Evolutionary conservation across 1,284 basidiomycete genomes (phyloP).

Genomic region (Ustilago bromivora): DNA sequence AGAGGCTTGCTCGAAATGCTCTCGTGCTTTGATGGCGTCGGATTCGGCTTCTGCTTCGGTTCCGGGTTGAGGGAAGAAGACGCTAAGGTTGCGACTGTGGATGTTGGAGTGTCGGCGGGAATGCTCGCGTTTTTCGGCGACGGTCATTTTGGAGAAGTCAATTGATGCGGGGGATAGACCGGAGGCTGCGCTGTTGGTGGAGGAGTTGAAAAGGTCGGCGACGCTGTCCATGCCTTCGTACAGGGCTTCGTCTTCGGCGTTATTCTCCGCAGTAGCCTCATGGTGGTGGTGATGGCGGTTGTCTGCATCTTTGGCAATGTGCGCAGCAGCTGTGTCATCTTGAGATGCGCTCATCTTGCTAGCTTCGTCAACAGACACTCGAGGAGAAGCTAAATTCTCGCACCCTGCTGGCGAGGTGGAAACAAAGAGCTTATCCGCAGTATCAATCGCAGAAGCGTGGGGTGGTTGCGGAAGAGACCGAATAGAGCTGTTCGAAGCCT

Average conservation of each 20-base stretch:
- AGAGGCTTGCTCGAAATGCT: conserved; percentile 26
- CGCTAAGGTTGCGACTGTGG: conserved; percentile 64
- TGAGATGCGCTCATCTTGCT: conserved; percentile 14
- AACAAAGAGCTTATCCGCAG: not conserved
- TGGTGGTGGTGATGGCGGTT: not conserved
- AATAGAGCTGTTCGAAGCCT: conserved; percentile 36
- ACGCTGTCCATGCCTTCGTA: conserved; percentile 49
- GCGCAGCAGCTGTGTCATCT: not conserved
- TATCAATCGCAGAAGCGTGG: not conserved
- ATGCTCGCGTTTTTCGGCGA: conserved; percentile 64
- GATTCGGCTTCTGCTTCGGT: conserved; percentile 63
- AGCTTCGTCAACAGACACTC: not conserved
- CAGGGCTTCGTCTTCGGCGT: conserved; percentile 35
- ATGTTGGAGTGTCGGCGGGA: conserved; percentile 62
- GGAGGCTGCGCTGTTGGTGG: not conserved
- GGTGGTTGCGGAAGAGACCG: conserved; percentile 37
- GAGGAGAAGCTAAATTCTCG: not conserved
- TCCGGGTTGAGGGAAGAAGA: conserved; percentile 67
- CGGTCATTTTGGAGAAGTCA: conserved; percentile 50
- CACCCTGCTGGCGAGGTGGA: not conserved
- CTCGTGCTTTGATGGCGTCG: conserved; percentile 35
- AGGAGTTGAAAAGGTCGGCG: conserved; percentile 26
- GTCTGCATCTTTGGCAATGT: not conserved
- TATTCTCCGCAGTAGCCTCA: not conserved
- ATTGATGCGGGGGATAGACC: conserved; percentile 9